Percentiles rank a stretch among this genome's conserved stretches.
Evolutionary conservation across 306 rosid genomes (phyloP).

Genomic region (Ochetophila trinervis): DNA sequence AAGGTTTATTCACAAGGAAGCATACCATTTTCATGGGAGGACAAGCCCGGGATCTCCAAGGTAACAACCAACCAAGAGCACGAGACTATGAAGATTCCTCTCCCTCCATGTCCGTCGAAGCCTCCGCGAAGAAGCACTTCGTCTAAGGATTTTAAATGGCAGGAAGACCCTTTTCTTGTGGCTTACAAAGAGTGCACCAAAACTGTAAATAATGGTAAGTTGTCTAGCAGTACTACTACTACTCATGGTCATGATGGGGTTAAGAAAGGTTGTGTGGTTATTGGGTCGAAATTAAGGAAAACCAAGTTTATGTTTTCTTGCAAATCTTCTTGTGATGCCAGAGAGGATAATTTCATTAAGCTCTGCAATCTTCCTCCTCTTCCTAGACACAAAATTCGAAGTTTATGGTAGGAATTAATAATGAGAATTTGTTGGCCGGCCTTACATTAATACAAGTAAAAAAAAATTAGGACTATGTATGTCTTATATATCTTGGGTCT

Average conservation of each 20-base stretch:
- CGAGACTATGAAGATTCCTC: constrained; percentile 54
- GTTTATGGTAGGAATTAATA: not conserved
- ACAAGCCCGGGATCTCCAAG: constrained; percentile 73
- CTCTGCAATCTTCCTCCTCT: constrained; percentile 43
- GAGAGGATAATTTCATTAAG: constrained; percentile 41
- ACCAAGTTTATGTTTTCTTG: constrained; percentile 54
- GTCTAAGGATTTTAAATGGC: constrained; percentile 43
- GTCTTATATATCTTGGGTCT: no score
- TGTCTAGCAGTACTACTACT: not conserved
- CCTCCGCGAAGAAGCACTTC: constrained; percentile 51
- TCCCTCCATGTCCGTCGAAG: constrained; percentile 52
- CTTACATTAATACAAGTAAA: no score
- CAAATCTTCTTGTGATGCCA: constrained; percentile 44
- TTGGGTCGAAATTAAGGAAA: constrained; percentile 28
- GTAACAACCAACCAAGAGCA: constrained; percentile 21
- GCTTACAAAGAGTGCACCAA: constrained; percentile 78
- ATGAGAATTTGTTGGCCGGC: not conserved
- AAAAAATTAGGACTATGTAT: not conserved
- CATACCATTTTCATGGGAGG: constrained; percentile 92
- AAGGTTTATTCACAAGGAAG: constrained; percentile 69
- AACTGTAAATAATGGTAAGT: constrained; percentile 30
- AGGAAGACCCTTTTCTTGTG: constrained; percentile 77
- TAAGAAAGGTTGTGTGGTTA: constrained; percentile 35
- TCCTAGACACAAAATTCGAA: constrained; percentile 31
- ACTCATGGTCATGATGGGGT: not conserved